These are phyloP conservation scores for Adansonia grandidieri DNA, from an alignment of 441 rosid species.

Conservation along the genomic window DNA sequence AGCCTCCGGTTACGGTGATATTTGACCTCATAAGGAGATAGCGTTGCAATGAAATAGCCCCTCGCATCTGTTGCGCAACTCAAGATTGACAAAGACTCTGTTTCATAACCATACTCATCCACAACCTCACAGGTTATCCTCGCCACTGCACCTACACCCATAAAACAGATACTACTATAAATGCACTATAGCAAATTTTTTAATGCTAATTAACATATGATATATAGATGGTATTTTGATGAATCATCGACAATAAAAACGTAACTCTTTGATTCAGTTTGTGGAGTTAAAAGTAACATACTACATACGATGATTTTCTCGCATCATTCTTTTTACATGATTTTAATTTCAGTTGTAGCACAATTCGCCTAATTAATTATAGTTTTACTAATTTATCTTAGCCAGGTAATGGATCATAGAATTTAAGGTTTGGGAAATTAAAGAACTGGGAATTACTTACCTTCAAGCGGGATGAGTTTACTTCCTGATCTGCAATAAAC, in stretches of 20 bases:
- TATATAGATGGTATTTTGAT: too few species aligned
- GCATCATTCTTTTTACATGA: too few species aligned
- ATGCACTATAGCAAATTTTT: too few species aligned
- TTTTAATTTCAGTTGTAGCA: too few species aligned
- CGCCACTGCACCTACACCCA: constrained; percentile 33
- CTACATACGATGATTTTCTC: too few species aligned
- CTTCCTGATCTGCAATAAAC: constrained; percentile 19
- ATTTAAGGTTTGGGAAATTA: not conserved
- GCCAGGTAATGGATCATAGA: not conserved
- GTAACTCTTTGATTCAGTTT: not conserved
- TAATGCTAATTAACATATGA: not conserved
- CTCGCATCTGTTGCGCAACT: constrained; percentile 49
- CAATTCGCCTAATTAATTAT: not conserved
- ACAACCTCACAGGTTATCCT: constrained; percentile 48
- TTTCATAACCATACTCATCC: constrained; percentile 49
- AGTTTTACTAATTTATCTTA: not conserved
- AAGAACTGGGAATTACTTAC: not conserved
- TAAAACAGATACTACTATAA: not conserved
- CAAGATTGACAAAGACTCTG: constrained; percentile 41
- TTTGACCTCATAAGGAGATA: constrained; percentile 39
- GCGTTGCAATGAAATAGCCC: constrained; percentile 52
- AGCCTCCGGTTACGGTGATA: constrained; percentile 33
- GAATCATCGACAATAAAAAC: not conserved
- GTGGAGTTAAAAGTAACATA: too few species aligned
- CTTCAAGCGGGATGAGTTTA: constrained; percentile 4